Conservation (phyloP, 164 flowering plant genomes). For the Tetracentron sinense region DNA sequence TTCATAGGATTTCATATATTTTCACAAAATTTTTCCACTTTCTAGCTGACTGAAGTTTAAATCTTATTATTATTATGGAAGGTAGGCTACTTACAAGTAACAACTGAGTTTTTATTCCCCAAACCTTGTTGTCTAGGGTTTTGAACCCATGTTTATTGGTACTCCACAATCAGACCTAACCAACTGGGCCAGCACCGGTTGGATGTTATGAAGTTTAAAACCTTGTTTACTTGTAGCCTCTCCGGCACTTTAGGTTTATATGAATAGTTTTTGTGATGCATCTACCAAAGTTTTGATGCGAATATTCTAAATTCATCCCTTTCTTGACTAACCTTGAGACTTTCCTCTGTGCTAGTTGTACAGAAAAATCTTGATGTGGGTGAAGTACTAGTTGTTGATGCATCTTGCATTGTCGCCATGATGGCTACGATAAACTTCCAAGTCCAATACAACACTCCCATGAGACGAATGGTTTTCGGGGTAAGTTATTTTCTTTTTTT, state of each 20-base stretch:
- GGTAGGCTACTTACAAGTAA: too few species aligned
- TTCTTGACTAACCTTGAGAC: slow-evolving; percentile 13
- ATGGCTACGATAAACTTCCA: slow-evolving; percentile 62
- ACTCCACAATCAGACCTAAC: too few species aligned
- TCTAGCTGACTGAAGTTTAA: too few species aligned
- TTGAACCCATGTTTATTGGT: too few species aligned
- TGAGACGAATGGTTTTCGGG: slow-evolving; percentile 84
- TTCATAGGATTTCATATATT: too few species aligned
- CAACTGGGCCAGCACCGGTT: too few species aligned
- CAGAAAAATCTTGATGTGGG: slow-evolving; percentile 95
- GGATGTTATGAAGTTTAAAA: too few species aligned
- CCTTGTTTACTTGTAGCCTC: too few species aligned
- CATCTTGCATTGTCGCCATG: slow-evolving; percentile 75
- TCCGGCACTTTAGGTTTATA: not conserved
- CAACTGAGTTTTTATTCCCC: too few species aligned
- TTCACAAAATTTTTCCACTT: too few species aligned
- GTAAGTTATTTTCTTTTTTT: slow-evolving; percentile 35
- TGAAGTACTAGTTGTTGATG: slow-evolving; percentile 75
- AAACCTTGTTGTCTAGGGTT: too few species aligned
- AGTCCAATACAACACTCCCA: slow-evolving; percentile 63
- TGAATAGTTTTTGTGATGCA: not conserved
- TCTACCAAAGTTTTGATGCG: not conserved
- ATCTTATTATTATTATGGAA: too few species aligned
- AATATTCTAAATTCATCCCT: not conserved
- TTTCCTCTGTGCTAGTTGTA: slow-evolving; percentile 51